These are phyloP conservation scores for Gossypium herbaceum DNA, from an alignment of 345 rosid species.

Conservation along the genomic window DNA sequence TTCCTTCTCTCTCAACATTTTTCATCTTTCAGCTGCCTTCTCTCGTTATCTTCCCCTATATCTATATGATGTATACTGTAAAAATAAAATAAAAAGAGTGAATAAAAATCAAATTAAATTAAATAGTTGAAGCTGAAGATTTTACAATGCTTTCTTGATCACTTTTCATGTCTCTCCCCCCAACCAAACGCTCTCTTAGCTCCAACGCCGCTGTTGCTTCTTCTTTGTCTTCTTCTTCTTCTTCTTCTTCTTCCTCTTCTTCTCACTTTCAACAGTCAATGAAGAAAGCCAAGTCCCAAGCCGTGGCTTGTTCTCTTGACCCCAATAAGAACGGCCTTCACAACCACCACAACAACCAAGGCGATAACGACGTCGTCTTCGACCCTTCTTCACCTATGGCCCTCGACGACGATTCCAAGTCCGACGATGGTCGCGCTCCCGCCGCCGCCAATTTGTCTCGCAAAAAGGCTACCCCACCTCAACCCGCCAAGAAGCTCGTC, in stretches of 20 bases:
- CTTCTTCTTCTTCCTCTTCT: neutral
- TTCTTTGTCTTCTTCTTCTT: neutral
- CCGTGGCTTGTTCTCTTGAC: conserved; percentile 44
- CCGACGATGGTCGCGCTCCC: conserved; percentile 16
- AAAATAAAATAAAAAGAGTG: neutral
- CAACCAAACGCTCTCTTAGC: conserved; percentile 55
- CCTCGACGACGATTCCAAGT: conserved; percentile 51
- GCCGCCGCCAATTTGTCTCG: conserved; percentile 67
- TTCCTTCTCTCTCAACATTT: neutral
- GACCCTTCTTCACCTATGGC: conserved; percentile 48
- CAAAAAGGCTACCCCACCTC: conserved; percentile 64
- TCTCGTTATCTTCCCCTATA: neutral
- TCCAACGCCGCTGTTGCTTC: neutral
- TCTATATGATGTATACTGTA: too few relatives aligned
- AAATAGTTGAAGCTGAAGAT: neutral
- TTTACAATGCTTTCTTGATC: conserved; percentile 19
- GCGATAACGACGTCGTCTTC: conserved; percentile 37
- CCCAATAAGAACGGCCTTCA: conserved; percentile 42
- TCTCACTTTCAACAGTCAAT: conserved; percentile 27
- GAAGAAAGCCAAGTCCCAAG: conserved; percentile 79
- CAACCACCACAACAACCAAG: neutral
- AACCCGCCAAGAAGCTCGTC: conserved; percentile 68
- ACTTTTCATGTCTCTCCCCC: conserved; percentile 59
- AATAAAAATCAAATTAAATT: neutral
- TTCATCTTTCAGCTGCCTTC: neutral